Conservation (phyloP, 345 rosid genomes). For the Eutrema japonicum region DNA sequence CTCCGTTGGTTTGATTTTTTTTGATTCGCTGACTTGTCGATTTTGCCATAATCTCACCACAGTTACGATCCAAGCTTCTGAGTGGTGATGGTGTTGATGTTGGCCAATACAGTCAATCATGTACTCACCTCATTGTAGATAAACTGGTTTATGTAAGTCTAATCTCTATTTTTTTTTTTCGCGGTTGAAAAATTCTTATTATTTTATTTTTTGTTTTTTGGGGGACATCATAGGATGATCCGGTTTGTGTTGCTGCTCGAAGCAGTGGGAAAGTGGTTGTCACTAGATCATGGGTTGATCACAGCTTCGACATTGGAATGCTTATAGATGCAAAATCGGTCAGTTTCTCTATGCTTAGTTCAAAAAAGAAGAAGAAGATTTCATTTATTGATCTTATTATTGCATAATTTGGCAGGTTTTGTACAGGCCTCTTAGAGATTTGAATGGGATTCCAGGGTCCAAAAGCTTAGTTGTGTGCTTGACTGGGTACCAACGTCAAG, state of each 20-base stretch:
- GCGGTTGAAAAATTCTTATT: neutral
- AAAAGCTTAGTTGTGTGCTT: constrained; percentile 65
- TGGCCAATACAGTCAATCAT: constrained; percentile 49
- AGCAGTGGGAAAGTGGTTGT: constrained; percentile 73
- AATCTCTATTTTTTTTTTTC: neutral
- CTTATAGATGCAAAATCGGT: constrained; percentile 72
- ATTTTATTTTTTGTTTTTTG: neutral
- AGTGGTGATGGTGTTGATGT: constrained; percentile 74
- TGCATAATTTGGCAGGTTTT: constrained; percentile 55
- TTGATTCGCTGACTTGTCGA: neutral
- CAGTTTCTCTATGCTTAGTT: constrained; percentile 42
- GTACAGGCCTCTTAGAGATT: constrained; percentile 74
- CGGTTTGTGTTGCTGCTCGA: constrained; percentile 73
- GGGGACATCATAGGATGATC: constrained; percentile 70
- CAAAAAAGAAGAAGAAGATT: neutral
- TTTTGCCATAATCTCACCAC: neutral
- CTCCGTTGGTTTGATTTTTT: neutral
- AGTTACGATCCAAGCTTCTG: constrained; percentile 76
- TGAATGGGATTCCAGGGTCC: constrained; percentile 86
- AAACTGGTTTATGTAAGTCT: constrained; percentile 63
- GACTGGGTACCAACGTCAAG: constrained; percentile 93
- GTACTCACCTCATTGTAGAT: constrained; percentile 79
- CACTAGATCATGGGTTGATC: constrained; percentile 84
- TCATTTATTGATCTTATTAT: neutral
- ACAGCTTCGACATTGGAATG: constrained; percentile 72